Evolutionary conservation across 257 asterid genomes (phyloP), one percentile per base, ranked within the genome.

Genomic region (Orobanche coerulescens): DNA sequence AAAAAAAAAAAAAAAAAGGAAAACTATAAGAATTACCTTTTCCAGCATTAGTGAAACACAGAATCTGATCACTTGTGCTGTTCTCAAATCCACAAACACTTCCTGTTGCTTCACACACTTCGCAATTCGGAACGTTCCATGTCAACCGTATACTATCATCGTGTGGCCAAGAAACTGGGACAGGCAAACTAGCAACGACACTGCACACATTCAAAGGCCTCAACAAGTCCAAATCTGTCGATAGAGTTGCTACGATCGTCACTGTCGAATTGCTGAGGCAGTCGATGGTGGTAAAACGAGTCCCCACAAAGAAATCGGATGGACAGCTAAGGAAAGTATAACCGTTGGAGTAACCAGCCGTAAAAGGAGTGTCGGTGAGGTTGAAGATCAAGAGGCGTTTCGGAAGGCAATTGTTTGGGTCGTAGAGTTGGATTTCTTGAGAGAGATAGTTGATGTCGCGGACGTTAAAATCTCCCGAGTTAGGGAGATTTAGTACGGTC

Each of bases 221-320:
- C 4, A 65, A 83, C n/a, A n/a, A n/a, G 24, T 1, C 8, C 28
- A 6, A 73, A 26, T 33, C 30, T 57, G 0, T 2, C 4, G 75
- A 76, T 13, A 84, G 33, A 61, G 87, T 79, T 1, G 94, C 96
- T 14, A 80, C 4, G 0, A 75, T 67, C 1, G 81, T 73, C 4
- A 61, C 19, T 0, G 88, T 75, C n/a, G 81, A 67, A 59, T 84
- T 83, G 80, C 95, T 77, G 2, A 88, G 84, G 79, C 96, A 88
- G 43, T 61, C 72, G 23, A 89, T 75, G 52, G 50, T 36, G 6
- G 73, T 51, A 28, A 70, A 61, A 1, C 61, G 62, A 43, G 73
- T 37, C 30, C 20, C 13, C 10, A 24, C 37, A 0, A 46, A 34
- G 0, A 18, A 19, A 36, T 48, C 84, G 0, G 79, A 46, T 11